Base-by-base conservation (phyloP, 352 stramenopile species). In the Pythium rishiriense region DNA sequence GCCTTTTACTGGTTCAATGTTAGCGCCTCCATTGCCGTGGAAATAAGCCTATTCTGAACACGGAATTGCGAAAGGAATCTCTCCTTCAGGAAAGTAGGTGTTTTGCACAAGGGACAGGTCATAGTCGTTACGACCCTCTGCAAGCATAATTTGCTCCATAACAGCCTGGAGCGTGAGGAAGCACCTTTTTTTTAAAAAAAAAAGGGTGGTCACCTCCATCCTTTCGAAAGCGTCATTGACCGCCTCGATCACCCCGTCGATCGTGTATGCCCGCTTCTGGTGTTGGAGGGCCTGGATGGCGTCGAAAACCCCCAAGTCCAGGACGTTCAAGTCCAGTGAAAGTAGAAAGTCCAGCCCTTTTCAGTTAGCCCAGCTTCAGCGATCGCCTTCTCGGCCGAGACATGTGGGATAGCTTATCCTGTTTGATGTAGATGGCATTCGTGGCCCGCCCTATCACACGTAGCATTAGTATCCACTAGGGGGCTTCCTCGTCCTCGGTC, bases 291-390 rank as follows among this genome's bases (percentile, higher is more conserved):
- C 22, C 19, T 72, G 59, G 12, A 69, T 45, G 2, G 53, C 45
- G 9, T 45, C 4, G 41, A 69, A 72, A 11, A 59, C 60, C 24
- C 59, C 66, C 8, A 69, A 25, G 37, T 66, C 53, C 0, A 72
- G 31, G 9, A 69, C 29, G 25, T 69, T 72, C 6, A 72, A 17
- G 26, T 69, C 59, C 33, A 26, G 1, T 17, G 7, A 7, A 69
- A 14, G 11, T 6, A 1, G 15, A 64, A 28, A 8, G 19, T 14
- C 42, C 41, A 64, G 9, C 28, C 48, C 4, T 26, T 9, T 3
- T 4, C 2, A 10, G 3, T 28, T 7, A 42, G 1, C 4, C 48
- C 48, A 1, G 26, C 19, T 2, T 24, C 26, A 4, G 11, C 11
- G 48, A 55, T 41, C 2, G 48, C 26, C 1, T 10, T 28, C 28